Evolutionary conservation across 352 stramenopile species (phyloP), one percentile per base, ranked within the genome.

Genomic region (Phytopythium litorale): DNA sequence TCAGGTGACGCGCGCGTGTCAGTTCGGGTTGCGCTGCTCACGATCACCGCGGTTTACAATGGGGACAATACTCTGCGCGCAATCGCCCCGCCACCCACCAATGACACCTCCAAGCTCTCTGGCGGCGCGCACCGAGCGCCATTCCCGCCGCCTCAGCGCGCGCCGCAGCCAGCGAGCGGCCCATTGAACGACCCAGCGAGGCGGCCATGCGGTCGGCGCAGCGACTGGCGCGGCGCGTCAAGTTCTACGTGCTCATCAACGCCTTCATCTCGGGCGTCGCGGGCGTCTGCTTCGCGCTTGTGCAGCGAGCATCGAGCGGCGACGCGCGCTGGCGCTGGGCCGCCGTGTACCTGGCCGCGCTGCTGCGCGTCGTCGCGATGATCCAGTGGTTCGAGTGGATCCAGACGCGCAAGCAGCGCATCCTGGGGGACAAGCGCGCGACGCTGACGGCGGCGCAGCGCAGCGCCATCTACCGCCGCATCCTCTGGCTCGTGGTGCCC

Each of bases 201-300:
- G 15, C 54, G 7, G 15, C 13, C 23, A 43, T 61, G 56, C 40
- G 19, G 21, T 43, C 60, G 23, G 33, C 19, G 23, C 15, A 51
- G 56, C 65, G 70, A 3, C 18, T 80, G 30, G 65, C 76, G 63
- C 78, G 85, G 37, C 76, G 79, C 35, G 72, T 71, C 67, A 92
- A 91, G 74, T 94, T 86, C 70, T 94, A 94, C 73, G 54, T 67
- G 19, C 52, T 94, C 59, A 89, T 94, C 69, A 94, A 94, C 61
- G 72, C 75, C 19, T 94, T 94, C 69, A 92, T 91, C 64, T 88
- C 71, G 61, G 72, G 70, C 40, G 67, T 94, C 38, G 77, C 65
- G 7, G 25, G 74, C 15, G 53, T 46, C 13, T 87, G 75, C 62
- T 71, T 68, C 48, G 28, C 49, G 25, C 23, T 68, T 7, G 3